These are phyloP conservation scores for Phytophthora fragariae DNA, from an alignment of 352 stramenopile genomes.

Conservation along the genomic window DNA sequence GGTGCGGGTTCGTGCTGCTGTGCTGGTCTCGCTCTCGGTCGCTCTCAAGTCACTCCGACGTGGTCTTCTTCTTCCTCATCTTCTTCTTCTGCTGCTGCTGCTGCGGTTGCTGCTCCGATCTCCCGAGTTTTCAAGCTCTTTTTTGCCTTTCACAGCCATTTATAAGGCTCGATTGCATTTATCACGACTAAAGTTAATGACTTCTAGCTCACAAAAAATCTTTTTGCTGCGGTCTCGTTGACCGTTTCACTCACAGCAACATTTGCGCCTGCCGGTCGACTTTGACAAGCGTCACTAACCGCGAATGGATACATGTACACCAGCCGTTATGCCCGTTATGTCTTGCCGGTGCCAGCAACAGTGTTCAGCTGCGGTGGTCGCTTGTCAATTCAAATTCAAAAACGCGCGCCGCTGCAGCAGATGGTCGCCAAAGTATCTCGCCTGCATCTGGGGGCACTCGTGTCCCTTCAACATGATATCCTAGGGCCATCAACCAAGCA, in stretches of 20 bases:
- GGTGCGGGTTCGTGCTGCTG: slow-evolving; percentile 9
- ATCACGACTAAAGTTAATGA: slow-evolving; percentile 12
- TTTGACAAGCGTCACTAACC: background rate
- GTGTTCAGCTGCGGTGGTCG: background rate
- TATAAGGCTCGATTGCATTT: slow-evolving; percentile 11
- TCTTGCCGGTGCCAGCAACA: too few species aligned
- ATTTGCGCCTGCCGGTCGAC: too few species aligned
- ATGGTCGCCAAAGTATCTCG: background rate
- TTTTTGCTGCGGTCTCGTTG: too few species aligned
- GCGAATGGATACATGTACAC: background rate
- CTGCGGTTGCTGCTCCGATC: background rate
- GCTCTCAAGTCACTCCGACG: background rate
- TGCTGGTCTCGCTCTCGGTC: background rate
- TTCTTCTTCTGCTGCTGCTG: background rate
- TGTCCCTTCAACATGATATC: background rate
- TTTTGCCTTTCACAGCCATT: background rate
- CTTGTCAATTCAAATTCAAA: slow-evolving; percentile 22
- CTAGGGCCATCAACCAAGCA: background rate
- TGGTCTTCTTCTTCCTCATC: background rate
- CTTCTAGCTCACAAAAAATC: background rate
- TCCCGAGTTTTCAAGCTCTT: background rate
- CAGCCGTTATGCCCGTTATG: background rate
- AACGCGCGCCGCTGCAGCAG: too few species aligned
- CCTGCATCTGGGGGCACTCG: background rate
- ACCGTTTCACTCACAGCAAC: too few species aligned